phyloP scores from a whole-genome alignment of 345 rosid species.

The Heritiera littoralis region DNA sequence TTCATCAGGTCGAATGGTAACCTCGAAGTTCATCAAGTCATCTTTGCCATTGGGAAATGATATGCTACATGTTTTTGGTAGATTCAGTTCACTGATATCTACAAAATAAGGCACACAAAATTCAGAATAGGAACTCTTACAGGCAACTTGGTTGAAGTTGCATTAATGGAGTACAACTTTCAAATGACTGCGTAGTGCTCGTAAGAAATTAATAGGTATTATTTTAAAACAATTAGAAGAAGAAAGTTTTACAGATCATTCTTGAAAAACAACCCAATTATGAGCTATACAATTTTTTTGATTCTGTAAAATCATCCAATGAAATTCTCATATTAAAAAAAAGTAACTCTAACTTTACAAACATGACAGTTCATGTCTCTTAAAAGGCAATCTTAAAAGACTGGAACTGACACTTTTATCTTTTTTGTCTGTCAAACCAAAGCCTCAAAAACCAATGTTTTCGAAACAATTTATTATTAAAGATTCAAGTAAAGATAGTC shows the following conservation, averaged over 20 bases:
- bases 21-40: conserved; percentile 53
- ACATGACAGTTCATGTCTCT: neutral
- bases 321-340: neutral
- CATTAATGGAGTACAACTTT: neutral
- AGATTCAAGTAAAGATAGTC: conserved; percentile 1
- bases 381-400: neutral
- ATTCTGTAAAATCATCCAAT: neutral
- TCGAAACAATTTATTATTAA: neutral
- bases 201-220: too few relatives aligned
- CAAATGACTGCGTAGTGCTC: neutral
- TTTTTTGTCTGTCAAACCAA: neutral
- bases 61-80: conserved; percentile 43
- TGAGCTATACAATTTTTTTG: neutral
- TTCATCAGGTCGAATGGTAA: conserved; percentile 50
- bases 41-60: conserved; percentile 50
- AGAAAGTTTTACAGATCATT: neutral
- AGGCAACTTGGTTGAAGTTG: neutral
- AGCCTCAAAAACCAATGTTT: neutral
- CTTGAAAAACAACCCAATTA: neutral
- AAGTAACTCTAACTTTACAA: neutral
- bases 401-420: neutral
- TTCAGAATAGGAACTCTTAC: neutral
- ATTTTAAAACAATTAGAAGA: neutral
- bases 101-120: conserved; percentile 18
- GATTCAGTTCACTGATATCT: conserved; percentile 49